Base-by-base conservation (phyloP, 768 basidiomycete genomes). In the Trametes gibbosa region DNA sequence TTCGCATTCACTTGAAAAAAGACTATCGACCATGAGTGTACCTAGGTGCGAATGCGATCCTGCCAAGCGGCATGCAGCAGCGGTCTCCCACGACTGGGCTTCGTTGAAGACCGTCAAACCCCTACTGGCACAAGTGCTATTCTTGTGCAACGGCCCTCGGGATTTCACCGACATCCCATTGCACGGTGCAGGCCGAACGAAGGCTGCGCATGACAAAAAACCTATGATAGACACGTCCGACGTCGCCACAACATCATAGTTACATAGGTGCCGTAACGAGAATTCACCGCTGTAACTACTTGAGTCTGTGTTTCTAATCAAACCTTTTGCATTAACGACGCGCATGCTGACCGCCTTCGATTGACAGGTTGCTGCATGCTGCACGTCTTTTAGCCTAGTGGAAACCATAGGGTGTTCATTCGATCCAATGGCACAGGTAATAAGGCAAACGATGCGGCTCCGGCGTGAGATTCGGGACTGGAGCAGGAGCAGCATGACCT, bases 131-230 rank as follows among this genome's bases (percentile, higher is more conserved):
- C n/a, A 23, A 27, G 37, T 43, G 50, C 58, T 58, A 58, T 58
- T 58, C 34, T 48, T 58, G 39, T 45, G 32, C 10, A 13, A 19
- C 13, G 14, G 23, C 7, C n/a, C 17, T 40, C 58, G 58, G 50
- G 40, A 35, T 47, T 58, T 53, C 29, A 27, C 58, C 58, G 58
- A 58, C 21, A 50, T 43, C 29, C 40, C 21, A 23, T 19, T 40
- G 17, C 35, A n/a, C n/a, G n/a, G n/a, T n/a, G n/a, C n/a, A n/a
- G n/a, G 21, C 25, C 41, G n/a, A 3, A 25, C 23, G 7, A 47
- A 23, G 6, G 21, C 46, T 27, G 16, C 3, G 23, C n/a, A 5
- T 43, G 7, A 14, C 23, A 23, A 45, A 1, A 14, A 2, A 19
- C 19, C 34, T 5, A 4, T 32, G 29, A 8, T 34, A 7, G 29